phyloP scores from a whole-genome alignment of 2,329 filamentous ascomycete species.

The Aspergillus ibericus region DNA sequence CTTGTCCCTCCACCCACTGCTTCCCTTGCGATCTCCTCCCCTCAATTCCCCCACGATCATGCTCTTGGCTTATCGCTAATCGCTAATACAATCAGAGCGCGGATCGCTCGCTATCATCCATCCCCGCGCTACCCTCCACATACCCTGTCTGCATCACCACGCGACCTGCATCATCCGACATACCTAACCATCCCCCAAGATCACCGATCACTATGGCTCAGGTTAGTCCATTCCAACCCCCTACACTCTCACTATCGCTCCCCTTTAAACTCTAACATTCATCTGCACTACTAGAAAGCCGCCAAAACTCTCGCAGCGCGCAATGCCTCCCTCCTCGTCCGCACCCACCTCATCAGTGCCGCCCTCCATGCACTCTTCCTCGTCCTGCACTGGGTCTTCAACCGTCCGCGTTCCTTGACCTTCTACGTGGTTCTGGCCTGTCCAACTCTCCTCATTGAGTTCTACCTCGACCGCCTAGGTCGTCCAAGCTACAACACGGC shows the following conservation, averaged over 20 bases:
- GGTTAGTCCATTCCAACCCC: conserved; percentile 16
- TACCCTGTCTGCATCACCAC: background rate
- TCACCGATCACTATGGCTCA: conserved; percentile 24
- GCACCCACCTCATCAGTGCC: conserved; percentile 75
- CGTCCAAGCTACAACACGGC: conserved; percentile 70
- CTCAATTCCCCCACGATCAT: background rate
- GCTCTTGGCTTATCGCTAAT: background rate
- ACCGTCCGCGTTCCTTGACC: conserved; percentile 62
- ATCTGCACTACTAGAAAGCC: conserved; percentile 44
- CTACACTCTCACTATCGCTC: background rate
- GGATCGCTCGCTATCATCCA: background rate
- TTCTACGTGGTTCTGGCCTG: conserved; percentile 71
- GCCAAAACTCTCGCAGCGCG: conserved; percentile 67
- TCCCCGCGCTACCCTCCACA: background rate
- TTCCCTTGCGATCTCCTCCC: background rate
- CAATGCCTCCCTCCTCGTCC: conserved; percentile 75
- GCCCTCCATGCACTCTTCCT: conserved; percentile 73
- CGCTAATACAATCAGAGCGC: background rate
- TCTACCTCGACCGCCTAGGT: conserved; percentile 79
- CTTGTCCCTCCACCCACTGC: background rate
- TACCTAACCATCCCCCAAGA: background rate
- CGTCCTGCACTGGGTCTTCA: conserved; percentile 63
- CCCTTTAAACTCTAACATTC: conserved; percentile 1
- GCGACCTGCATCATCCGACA: conserved; percentile 7
- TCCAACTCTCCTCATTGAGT: conserved; percentile 77